Evolutionary conservation across 352 stramenopile genomes (phyloP).

Genomic region (Globisporangium cederbergense): DNA sequence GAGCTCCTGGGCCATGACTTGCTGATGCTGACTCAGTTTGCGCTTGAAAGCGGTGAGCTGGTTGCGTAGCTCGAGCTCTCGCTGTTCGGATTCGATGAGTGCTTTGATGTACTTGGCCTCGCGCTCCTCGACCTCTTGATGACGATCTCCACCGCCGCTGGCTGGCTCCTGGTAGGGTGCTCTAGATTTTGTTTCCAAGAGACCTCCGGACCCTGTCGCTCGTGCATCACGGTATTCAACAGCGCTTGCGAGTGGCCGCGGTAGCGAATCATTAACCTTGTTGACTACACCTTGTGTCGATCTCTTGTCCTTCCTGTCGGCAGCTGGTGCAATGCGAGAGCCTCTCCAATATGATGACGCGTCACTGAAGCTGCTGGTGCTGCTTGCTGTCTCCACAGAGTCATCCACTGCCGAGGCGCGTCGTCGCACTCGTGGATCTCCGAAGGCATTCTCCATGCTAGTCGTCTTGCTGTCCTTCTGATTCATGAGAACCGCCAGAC

Average conservation of each 20-base stretch:
- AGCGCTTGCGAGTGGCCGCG: background rate
- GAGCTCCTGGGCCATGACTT: constrained; percentile 33
- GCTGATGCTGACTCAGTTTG: constrained; percentile 45
- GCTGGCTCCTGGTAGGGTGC: background rate
- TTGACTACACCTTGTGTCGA: background rate
- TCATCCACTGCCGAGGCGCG: background rate
- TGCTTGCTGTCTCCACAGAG: constrained; percentile 16
- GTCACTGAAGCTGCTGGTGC: constrained; percentile 13
- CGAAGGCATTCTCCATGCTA: background rate
- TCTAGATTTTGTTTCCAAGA: background rate
- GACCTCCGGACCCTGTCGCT: background rate
- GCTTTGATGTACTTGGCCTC: constrained; percentile 76
- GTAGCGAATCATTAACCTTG: background rate
- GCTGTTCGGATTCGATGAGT: constrained; percentile 75
- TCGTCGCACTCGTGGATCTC: background rate
- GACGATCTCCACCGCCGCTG: background rate
- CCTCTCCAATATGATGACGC: constrained; percentile 12
- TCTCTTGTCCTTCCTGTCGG: background rate
- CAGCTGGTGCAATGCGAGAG: background rate
- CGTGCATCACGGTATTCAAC: background rate
- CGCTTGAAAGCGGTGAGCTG: constrained; percentile 39
- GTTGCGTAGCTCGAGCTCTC: constrained; percentile 63
- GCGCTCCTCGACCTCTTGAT: constrained; percentile 56
- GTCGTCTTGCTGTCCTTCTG: background rate
- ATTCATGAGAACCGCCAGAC: constrained; percentile 4